A percentile compares a stretch with the other conserved stretches of the same genome.
These are phyloP conservation scores for Tricholoma furcatifolium DNA, from an alignment of 768 basidiomycete genomes.

Conservation along the genomic window DNA sequence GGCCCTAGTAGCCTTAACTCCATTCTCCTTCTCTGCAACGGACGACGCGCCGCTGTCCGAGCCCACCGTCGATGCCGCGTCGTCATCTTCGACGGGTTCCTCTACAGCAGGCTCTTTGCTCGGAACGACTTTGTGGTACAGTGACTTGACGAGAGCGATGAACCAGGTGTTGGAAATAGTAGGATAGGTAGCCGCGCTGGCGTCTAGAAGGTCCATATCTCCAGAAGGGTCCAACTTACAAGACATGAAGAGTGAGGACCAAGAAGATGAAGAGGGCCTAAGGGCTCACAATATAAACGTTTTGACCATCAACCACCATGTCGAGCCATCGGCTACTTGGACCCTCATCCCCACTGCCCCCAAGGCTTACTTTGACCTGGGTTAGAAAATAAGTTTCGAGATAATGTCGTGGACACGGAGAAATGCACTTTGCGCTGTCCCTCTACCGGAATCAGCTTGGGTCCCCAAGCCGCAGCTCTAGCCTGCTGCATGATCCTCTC, in stretches of 20 bases:
- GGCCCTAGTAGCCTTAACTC: conserved; percentile 25
- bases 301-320: conserved; percentile 75
- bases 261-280: neutral
- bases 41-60: conserved; percentile 38
- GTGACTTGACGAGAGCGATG: conserved; percentile 40
- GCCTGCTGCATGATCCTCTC: conserved; percentile 60
- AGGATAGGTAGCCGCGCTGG: conserved; percentile 56
- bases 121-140: conserved; percentile 28
- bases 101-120: conserved; percentile 18
- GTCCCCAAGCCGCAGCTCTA: conserved; percentile 78
- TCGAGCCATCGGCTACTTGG: conserved; percentile 59
- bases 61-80: neutral
- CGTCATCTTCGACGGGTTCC: conserved; percentile 20
- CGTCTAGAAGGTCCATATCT: conserved; percentile 55
- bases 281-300: conserved; percentile 72
- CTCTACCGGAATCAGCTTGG: conserved; percentile 61
- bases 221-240: conserved; percentile 62
- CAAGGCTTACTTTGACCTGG: conserved; percentile 73
- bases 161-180: conserved; percentile 71
- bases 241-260: neutral
- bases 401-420: neutral
- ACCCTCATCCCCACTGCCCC: conserved; percentile 52
- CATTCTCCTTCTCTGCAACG: conserved; percentile 30
- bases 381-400: neutral
- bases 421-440: conserved; percentile 65